Base-by-base conservation (phyloP, 768 basidiomycete species). In the Mycena filopes region DNA sequence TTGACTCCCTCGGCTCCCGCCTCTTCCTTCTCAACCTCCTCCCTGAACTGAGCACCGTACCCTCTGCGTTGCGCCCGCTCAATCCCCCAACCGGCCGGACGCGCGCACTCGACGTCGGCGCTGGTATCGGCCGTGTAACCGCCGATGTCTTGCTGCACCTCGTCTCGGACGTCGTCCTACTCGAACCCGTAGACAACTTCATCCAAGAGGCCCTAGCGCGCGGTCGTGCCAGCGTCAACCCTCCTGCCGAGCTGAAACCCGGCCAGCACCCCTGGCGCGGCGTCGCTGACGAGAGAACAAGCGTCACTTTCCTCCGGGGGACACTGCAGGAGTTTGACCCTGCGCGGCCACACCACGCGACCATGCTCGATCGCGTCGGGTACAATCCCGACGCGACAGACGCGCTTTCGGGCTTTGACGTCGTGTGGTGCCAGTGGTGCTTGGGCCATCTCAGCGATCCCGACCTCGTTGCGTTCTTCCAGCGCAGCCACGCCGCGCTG, bases 371-470 rank as follows among this genome's bases (percentile, higher is more conserved):
- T 53, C 87, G 91, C 16, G 80, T 95, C 8, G 94, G 94, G 4
- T 87, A 86, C 73, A 78, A 78, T n/a, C 77, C 78, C 26, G 80
- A 80, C 28, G 72, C 73, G 41, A 78, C 80, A 36, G 87, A 85
- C 54, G 86, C 86, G 36, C 74, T 80, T n/a, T 78, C 82, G 46
- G 86, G 86, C 1, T 98, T 95, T 77, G 97, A 99, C 77, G 86
- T 96, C 56, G 86, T 97, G 61, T 96, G 94, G 96, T 94, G 94
- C 72, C 97, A 99, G 76, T 99, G 97, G 97, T 97, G 96, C 80
- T 84, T 98, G 18, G 93, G 94, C 2, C 93, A 96, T 80, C 83
- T 98, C 62, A 86, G 82, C 58, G 89, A 96, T 74, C 72, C 74
- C 10, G 93, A 97, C 74, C 85, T 98, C 25, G 84, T 94, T 28